Evolutionary conservation across 2,329 filamentous ascomycete genomes (phyloP).

Genomic region (Fusarium sublunatum): DNA sequence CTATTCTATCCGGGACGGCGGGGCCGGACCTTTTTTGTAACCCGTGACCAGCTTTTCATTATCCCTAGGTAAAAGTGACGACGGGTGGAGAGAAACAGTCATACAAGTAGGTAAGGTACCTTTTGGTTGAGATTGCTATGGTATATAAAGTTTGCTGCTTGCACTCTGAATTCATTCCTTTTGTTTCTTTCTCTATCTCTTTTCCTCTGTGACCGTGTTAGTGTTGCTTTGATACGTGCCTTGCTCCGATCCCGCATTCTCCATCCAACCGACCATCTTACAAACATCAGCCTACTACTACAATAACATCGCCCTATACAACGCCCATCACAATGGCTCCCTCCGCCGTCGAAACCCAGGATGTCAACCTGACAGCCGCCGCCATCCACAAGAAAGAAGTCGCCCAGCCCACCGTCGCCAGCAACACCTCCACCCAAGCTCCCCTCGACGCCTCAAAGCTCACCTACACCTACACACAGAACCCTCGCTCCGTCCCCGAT

Average conservation of each 20-base stretch:
- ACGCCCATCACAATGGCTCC: constrained; percentile 58
- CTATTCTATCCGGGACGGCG: constrained; percentile 42
- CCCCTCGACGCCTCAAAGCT: constrained; percentile 73
- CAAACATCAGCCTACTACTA: too few species aligned
- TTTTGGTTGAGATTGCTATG: not conserved
- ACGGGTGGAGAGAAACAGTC: constrained; percentile 23
- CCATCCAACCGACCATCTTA: not conserved
- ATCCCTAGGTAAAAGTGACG: not conserved
- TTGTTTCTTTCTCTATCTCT: not conserved
- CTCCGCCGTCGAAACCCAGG: constrained; percentile 59
- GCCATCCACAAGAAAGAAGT: constrained; percentile 63
- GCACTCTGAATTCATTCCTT: not conserved
- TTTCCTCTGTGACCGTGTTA: not conserved
- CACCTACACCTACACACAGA: constrained; percentile 63
- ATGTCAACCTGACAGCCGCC: constrained; percentile 63
- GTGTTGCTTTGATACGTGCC: not conserved
- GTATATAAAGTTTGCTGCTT: constrained; percentile 21
- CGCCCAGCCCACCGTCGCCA: constrained; percentile 49
- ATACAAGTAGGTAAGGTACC: not conserved
- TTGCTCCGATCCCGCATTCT: constrained; percentile 15
- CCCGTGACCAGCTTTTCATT: constrained; percentile 13
- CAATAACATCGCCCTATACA: too few species aligned
- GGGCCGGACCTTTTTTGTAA: constrained; percentile 27
- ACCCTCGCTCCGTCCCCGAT: constrained; percentile 64
- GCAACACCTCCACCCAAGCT: constrained; percentile 61